Percentiles rank a stretch among this genome's conserved stretches.
Evolutionary conservation across 768 basidiomycete genomes (phyloP).

Genomic region (Phaeotremella fagi): DNA sequence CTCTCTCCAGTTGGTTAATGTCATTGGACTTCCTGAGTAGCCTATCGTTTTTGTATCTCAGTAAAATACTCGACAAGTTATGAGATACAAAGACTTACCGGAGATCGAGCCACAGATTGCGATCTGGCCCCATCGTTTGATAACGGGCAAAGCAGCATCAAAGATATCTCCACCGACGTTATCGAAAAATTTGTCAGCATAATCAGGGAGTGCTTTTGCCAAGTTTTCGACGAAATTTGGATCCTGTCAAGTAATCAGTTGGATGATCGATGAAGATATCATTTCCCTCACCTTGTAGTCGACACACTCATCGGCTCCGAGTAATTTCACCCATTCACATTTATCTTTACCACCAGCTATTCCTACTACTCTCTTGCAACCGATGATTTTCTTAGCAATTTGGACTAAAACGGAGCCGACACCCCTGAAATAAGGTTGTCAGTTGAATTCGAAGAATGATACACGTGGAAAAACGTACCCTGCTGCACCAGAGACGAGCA

Average conservation of each 20-base stretch:
- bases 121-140: conserved; percentile 20
- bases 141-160: conserved; percentile 14
- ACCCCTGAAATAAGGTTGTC: no score
- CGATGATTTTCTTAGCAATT: conserved; percentile 44
- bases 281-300: no score
- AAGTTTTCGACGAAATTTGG: no score
- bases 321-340: conserved; percentile 44
- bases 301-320: conserved; percentile 46
- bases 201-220: conserved; percentile 11
- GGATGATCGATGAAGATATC: no score
- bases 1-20: conserved; percentile 26
- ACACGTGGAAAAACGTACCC: no score
- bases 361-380: conserved; percentile 41
- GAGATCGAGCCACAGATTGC: conserved; percentile 23
- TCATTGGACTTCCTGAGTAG: conserved; percentile 12
- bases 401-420: conserved; percentile 29
- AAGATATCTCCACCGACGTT: conserved; percentile 34
- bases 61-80: background rate
- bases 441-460: no score
- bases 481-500: conserved; percentile 44
- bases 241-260: conserved; percentile 13
- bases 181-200: conserved; percentile 27
- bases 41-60: no score
- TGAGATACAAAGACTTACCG: conserved; percentile 9
- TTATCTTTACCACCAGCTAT: conserved; percentile 44